Evolutionary conservation across 2,329 filamentous ascomycete genomes (phyloP), one percentile per base, ranked within the genome.

Genomic region (Neopestalotiopsis rosae): DNA sequence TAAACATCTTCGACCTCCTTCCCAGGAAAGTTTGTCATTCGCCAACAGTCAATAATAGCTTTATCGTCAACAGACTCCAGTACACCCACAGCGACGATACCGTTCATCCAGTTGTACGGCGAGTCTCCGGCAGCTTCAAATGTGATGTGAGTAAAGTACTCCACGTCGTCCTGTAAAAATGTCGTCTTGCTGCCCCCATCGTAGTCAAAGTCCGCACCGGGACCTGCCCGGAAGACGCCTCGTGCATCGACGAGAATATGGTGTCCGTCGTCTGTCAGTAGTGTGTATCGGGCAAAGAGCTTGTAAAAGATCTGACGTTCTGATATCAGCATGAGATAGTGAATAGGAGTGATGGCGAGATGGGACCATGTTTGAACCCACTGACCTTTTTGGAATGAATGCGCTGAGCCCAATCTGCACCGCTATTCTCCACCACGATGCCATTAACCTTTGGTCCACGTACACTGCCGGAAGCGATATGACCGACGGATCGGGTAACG

Each of bases 121-220:
- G 71, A 70, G 2, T 63, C 42, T 3, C 73, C 71, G 9, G 71
- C 66, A 4, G 73, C 73, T 61, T 74, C 71, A 56, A 74, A 72
- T 4, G 67, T 69, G 32, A 74, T 71, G n/a, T 74, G 71, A 0
- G 73, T 74, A 32, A 74, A 74, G 34, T 74, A 74, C 66, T 74
- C 73, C 3, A 71, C 72, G 34, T 38, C 24, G 10, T 38, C 34
- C 34, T 38, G 34, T 1, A 38, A 10, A 3, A 38, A 38, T 0
- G 6, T 38, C 10, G 34, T 38, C 5, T 38, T 38, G 34, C 6
- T 38, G 1, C 34, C 34, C 10, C 1, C 34, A 3, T 38, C 34
- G 5, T 38, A 38, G 10, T 38, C 34, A 38, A 38, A 38, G 34
- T 38, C 34, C 0, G 10, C 34, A 5, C 34, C 34, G 34, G 34